Conservation (phyloP, 2,329 filamentous ascomycete species). For the Aspergillus tamarii region DNA sequence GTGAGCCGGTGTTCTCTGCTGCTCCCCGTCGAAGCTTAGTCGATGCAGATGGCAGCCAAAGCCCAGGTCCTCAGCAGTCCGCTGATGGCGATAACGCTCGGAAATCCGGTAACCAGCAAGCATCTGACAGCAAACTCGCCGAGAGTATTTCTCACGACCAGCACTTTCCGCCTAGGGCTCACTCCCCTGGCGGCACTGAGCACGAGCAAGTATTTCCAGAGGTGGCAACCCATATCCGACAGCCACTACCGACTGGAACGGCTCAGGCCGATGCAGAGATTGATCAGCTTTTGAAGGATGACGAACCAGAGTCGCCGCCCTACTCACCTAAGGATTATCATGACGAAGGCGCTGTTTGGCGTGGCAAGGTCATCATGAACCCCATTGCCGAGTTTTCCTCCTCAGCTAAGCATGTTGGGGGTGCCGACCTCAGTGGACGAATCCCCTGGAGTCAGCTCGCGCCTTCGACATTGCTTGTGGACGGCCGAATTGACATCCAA, state of each 20-base stretch:
- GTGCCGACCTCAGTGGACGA: constrained; percentile 71
- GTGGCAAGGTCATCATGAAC: constrained; percentile 75
- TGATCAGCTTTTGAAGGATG: constrained; percentile 81
- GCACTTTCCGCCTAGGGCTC: constrained; percentile 81
- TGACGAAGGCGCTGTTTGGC: constrained; percentile 76
- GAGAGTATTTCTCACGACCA: constrained; percentile 69
- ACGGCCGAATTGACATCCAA: constrained; percentile 73
- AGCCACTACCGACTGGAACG: constrained; percentile 50
- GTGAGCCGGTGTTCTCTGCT: constrained; percentile 53
- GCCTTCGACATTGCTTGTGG: constrained; percentile 65
- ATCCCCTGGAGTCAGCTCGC: constrained; percentile 77
- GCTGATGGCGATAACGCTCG: constrained; percentile 22
- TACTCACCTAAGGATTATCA: constrained; percentile 80
- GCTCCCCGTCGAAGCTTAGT: constrained; percentile 48
- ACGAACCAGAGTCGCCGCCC: constrained; percentile 78
- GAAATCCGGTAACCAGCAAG: constrained; percentile 29
- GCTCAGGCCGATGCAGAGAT: constrained; percentile 78
- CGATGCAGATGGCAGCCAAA: constrained; percentile 33
- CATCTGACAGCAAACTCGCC: constrained; percentile 48
- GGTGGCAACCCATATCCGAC: constrained; percentile 41
- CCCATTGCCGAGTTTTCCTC: constrained; percentile 75
- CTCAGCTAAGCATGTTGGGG: constrained; percentile 80
- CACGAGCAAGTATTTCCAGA: constrained; percentile 49
- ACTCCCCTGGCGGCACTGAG: constrained; percentile 65
- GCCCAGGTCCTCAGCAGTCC: constrained; percentile 29